Evolutionary conservation across 164 flowering plant genomes (phyloP).

Genomic region (Kalanchoe fedtschenkoi): DNA sequence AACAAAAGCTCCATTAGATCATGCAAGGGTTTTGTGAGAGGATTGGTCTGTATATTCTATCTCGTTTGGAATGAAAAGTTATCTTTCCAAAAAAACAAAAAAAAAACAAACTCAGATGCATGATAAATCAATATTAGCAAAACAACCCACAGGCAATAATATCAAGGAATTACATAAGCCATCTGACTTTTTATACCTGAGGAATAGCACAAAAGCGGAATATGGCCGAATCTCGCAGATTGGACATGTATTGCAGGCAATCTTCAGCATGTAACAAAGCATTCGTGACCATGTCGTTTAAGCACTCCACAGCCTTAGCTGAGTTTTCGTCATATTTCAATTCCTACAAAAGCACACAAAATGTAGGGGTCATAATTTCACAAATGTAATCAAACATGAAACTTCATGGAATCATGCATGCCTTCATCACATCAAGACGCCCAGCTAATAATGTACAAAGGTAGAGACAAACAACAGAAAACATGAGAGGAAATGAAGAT

Average conservation of each 20-base stretch:
- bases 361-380: neutral
- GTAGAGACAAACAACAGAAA: too few relatives aligned
- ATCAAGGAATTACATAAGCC: neutral
- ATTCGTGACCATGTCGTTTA: conserved; percentile 96
- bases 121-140: neutral
- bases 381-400: neutral
- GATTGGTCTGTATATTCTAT: too few relatives aligned
- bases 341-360: conserved; percentile 39
- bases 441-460: too few relatives aligned
- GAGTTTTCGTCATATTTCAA: conserved; percentile 84
- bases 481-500: neutral
- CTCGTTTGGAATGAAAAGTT: too few relatives aligned
- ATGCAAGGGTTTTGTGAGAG: too few relatives aligned
- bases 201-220: conserved; percentile 93
- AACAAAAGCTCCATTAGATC: too few relatives aligned
- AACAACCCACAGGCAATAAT: neutral
- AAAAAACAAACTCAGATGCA: neutral
- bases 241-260: conserved; percentile 70
- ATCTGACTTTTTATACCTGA: conserved; percentile 41
- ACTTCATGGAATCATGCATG: neutral
- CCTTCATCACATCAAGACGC: neutral
- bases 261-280: conserved; percentile 74
- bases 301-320: conserved; percentile 70
- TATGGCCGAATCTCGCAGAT: conserved; percentile 47
- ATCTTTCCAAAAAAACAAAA: too few relatives aligned